Conservation (phyloP, 108 stramenopile species). For the Nannochloropsis gaditana region DNA sequence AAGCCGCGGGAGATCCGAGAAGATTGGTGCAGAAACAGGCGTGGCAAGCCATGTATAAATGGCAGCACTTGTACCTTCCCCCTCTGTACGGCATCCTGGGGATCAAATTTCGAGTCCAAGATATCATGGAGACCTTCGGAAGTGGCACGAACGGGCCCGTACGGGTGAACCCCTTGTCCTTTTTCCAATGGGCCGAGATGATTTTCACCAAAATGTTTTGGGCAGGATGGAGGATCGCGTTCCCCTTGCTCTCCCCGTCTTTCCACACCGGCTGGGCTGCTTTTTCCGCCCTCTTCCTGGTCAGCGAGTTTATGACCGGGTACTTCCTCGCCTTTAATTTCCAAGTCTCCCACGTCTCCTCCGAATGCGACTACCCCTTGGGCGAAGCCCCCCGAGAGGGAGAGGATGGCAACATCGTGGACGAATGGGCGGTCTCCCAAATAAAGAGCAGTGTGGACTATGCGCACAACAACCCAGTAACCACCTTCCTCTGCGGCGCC, state of each 20-base stretch:
- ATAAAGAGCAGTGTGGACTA: constrained; percentile 74
- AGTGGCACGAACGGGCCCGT: constrained; percentile 49
- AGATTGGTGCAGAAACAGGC: constrained; percentile 50
- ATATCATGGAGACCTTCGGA: constrained; percentile 43
- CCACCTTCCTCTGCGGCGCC: constrained; percentile 71
- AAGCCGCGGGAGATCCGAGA: constrained; percentile 44
- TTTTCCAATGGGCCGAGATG: constrained; percentile 43
- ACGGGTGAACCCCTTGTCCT: constrained; percentile 51
- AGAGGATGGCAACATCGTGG: constrained; percentile 53
- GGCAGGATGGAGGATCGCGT: constrained; percentile 34
- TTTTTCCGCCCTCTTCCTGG: constrained; percentile 30
- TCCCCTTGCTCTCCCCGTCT: constrained; percentile 35
- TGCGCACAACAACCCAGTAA: constrained; percentile 61
- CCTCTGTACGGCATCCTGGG: constrained; percentile 54
- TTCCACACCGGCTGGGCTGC: background rate
- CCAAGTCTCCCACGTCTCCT: constrained; percentile 49
- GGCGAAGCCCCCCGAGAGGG: constrained; percentile 25
- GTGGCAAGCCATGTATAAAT: constrained; percentile 36
- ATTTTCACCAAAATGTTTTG: constrained; percentile 39
- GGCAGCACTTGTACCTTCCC: constrained; percentile 54
- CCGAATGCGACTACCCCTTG: constrained; percentile 48
- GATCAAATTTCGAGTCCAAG: constrained; percentile 54
- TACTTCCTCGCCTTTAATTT: background rate
- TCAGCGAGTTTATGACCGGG: constrained; percentile 47
- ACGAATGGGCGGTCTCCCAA: constrained; percentile 68